Evolutionary conservation across 2,329 filamentous ascomycete genomes (phyloP).

Genomic region (Phyllosticta ampelicida): DNA sequence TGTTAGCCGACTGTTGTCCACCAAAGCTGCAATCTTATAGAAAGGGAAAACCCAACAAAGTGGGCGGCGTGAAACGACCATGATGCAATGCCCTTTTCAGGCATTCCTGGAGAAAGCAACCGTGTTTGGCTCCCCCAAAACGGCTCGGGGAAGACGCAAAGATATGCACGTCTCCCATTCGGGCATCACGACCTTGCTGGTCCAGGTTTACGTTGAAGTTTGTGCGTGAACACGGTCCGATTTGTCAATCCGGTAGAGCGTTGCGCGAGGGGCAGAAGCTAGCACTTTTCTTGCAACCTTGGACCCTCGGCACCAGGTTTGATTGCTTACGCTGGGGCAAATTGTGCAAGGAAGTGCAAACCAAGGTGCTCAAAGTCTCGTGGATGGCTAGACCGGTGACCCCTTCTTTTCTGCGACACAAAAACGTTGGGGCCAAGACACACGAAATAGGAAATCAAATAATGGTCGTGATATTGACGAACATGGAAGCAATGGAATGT

Average conservation of each 20-base stretch:
- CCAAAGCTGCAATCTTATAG: not conserved
- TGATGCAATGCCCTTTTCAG: conserved; percentile 3
- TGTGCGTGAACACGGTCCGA: conserved; percentile 1
- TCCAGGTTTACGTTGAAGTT: not conserved
- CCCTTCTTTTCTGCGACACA: conserved; percentile 1
- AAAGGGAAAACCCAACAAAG: conserved; percentile 5
- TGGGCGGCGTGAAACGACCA: conserved; percentile 5
- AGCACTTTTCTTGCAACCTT: conserved; percentile 5
- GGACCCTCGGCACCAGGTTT: not conserved
- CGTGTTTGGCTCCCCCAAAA: conserved; percentile 2
- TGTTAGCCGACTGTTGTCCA: conserved; percentile 11
- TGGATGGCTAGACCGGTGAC: not conserved
- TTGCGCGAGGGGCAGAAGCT: conserved; percentile 7
- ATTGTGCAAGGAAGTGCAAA: not conserved
- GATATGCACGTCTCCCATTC: conserved; percentile 10
- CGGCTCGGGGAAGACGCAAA: not conserved
- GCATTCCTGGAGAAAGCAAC: conserved; percentile 3
- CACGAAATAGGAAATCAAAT: not conserved
- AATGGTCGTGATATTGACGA: not conserved
- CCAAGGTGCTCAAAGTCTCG: not conserved
- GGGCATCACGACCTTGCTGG: conserved; percentile 1
- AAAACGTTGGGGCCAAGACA: conserved; percentile 1
- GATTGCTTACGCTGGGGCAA: not conserved
- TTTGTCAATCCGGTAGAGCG: conserved; percentile 7
- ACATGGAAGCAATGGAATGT: conserved; percentile 2